A percentile compares a stretch with the other conserved stretches of the same genome.
Evolutionary conservation across 1,284 basidiomycete species (phyloP).

Genomic region (Irpex rosettiformis): DNA sequence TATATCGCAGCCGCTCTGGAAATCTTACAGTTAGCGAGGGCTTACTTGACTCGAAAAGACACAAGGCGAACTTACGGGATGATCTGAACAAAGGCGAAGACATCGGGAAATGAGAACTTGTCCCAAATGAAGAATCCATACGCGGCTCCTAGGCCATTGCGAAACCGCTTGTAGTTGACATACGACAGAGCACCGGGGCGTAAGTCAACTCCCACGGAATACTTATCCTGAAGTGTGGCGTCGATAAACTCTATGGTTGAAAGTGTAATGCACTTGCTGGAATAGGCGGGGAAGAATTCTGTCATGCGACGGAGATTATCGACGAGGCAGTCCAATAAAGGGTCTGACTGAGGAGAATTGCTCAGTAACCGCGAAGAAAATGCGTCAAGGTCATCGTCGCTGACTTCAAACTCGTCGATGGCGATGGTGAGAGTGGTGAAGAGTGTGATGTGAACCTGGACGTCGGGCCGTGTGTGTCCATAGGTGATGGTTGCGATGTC

Average conservation of each 20-base stretch:
- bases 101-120: slow-evolving; percentile 14
- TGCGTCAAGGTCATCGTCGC: slow-evolving; percentile 1
- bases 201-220: slow-evolving; percentile 1
- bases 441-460: slow-evolving; percentile 11
- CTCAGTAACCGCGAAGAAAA: slow-evolving; percentile 8
- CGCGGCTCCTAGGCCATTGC: slow-evolving; percentile 15
- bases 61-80: slow-evolving; percentile 16
- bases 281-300: slow-evolving; percentile 5
- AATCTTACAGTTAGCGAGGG: too few species aligned
- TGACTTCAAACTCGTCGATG: slow-evolving; percentile 11
- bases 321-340: slow-evolving; percentile 8
- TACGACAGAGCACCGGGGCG: not conserved
- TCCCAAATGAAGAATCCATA: slow-evolving; percentile 19
- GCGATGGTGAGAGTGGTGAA: slow-evolving; percentile 5
- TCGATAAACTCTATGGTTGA: slow-evolving; percentile 10
- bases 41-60: not conserved
- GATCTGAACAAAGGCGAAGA: slow-evolving; percentile 13
- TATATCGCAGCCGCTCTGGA: not conserved
- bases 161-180: slow-evolving; percentile 13
- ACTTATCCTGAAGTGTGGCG: slow-evolving; percentile 4
- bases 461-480: slow-evolving; percentile 7
- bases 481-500: slow-evolving; percentile 8
- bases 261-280: slow-evolving; percentile 2
- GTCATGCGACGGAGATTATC: slow-evolving; percentile 4
- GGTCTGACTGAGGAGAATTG: slow-evolving; percentile 6